Evolutionary conservation across 805 yeast genomes (phyloP).

Genomic region (Cephaloascus albidus): DNA sequence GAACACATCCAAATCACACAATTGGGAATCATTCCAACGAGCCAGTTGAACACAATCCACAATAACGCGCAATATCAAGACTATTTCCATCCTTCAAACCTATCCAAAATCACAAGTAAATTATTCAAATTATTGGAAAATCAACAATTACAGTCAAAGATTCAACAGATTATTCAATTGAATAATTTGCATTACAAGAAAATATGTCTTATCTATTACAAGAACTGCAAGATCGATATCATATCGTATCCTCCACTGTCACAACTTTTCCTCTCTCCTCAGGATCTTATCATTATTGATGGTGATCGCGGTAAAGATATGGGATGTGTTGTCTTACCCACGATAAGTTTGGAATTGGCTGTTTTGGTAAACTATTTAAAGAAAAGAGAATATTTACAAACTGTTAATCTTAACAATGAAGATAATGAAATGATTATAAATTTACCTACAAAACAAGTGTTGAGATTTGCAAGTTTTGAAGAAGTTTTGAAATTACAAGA

Average conservation of each 20-base stretch:
- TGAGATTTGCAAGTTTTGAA: slow-evolving; percentile 66
- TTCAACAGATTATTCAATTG: slow-evolving; percentile 27
- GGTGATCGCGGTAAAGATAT: slow-evolving; percentile 82
- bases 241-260: slow-evolving; percentile 59
- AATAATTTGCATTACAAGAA: slow-evolving; percentile 31
- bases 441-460: slow-evolving; percentile 69
- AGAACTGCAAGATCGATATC: slow-evolving; percentile 62
- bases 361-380: slow-evolving; percentile 65
- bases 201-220: slow-evolving; percentile 42
- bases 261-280: slow-evolving; percentile 44
- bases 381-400: slow-evolving; percentile 59
- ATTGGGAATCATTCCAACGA: too few species aligned
- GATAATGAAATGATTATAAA: slow-evolving; percentile 53
- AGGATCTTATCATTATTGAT: slow-evolving; percentile 69
- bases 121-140: slow-evolving; percentile 16
- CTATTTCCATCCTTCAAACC: too few species aligned
- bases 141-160: slow-evolving; percentile 19
- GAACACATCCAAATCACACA: too few species aligned
- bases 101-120: too few species aligned
- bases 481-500: slow-evolving; percentile 54
- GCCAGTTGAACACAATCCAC: too few species aligned
- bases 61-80: too few species aligned
- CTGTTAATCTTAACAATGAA: slow-evolving; percentile 34
- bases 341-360: slow-evolving; percentile 54
- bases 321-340: slow-evolving; percentile 63